Percentiles rank a stretch among this genome's conserved stretches.
Conservation (phyloP, 2,329 filamentous ascomycete genomes). For the Aspergillus niger region DNA sequence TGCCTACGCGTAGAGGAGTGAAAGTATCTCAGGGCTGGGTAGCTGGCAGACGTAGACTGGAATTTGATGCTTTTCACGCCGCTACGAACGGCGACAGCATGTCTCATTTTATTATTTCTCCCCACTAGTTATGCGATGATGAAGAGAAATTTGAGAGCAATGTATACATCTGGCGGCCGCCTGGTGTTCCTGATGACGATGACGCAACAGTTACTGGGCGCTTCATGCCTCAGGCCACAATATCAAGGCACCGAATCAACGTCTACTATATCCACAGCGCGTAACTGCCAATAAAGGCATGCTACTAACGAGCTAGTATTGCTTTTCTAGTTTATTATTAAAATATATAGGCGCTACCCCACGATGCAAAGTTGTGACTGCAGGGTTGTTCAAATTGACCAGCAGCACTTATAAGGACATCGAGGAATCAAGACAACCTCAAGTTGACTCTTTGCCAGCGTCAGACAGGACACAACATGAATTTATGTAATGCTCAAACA, state of each 20-base stretch:
- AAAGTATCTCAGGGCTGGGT: conserved; percentile 18
- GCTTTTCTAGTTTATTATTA: too few relatives aligned
- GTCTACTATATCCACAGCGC: not conserved
- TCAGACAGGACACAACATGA: not conserved
- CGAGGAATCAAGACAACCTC: not conserved
- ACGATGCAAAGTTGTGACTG: not conserved
- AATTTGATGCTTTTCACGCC: conserved; percentile 1
- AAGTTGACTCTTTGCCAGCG: not conserved
- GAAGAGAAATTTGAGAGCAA: not conserved
- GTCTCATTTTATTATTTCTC: conserved; percentile 23
- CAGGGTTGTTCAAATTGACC: not conserved
- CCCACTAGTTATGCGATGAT: not conserved
- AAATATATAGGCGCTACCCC: too few relatives aligned
- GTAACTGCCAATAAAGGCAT: not conserved
- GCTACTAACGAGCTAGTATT: too few relatives aligned
- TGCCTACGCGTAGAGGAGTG: conserved; percentile 19
- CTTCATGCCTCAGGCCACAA: conserved; percentile 13
- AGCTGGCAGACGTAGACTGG: not conserved
- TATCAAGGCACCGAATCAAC: not conserved
- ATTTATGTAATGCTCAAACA: conserved; percentile 13
- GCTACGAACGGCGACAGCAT: conserved; percentile 14
- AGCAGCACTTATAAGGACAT: not conserved
- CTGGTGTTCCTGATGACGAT: conserved; percentile 11
- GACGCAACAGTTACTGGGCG: conserved; percentile 6
- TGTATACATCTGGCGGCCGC: not conserved